phyloP scores from a whole-genome alignment of 257 asterid species.

The Eucommia ulmoides region DNA sequence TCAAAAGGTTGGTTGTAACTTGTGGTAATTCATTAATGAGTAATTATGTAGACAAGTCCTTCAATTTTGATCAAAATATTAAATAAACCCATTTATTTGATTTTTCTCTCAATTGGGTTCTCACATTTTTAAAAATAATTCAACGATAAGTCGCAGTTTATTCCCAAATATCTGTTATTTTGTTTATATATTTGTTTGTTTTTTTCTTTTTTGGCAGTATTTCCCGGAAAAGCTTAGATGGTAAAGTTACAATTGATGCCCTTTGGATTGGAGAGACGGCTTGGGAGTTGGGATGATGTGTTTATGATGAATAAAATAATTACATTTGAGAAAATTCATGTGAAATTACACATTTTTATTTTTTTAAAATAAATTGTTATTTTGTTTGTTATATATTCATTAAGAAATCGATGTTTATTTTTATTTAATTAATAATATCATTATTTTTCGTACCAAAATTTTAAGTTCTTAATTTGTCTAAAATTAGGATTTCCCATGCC shows the following conservation, averaged over 20 bases:
- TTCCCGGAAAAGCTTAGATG: conserved; percentile 43
- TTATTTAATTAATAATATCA: too few species aligned
- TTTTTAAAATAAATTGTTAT: too few species aligned
- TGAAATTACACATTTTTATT: too few species aligned
- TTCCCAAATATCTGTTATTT: background rate
- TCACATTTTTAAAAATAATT: background rate
- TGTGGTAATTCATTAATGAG: background rate
- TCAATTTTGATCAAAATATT: background rate
- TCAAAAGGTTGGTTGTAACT: conserved; percentile 29
- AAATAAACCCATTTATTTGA: background rate
- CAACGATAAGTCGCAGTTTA: background rate
- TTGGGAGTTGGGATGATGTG: background rate
- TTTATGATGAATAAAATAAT: too few species aligned
- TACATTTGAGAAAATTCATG: too few species aligned
- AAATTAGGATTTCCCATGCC: too few species aligned
- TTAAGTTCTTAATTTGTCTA: too few species aligned
- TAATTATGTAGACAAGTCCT: background rate
- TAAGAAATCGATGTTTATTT: too few species aligned
- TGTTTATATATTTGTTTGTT: background rate
- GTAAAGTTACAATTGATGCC: conserved; percentile 26
- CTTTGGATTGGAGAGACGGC: too few species aligned
- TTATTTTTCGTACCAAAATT: too few species aligned
- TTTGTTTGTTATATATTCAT: too few species aligned
- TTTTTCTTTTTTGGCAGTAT: conserved; percentile 20
- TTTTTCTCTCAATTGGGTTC: background rate